These are phyloP conservation scores for Taphrina populina DNA, from an alignment of 1,139 yeast species.

Conservation along the genomic window DNA sequence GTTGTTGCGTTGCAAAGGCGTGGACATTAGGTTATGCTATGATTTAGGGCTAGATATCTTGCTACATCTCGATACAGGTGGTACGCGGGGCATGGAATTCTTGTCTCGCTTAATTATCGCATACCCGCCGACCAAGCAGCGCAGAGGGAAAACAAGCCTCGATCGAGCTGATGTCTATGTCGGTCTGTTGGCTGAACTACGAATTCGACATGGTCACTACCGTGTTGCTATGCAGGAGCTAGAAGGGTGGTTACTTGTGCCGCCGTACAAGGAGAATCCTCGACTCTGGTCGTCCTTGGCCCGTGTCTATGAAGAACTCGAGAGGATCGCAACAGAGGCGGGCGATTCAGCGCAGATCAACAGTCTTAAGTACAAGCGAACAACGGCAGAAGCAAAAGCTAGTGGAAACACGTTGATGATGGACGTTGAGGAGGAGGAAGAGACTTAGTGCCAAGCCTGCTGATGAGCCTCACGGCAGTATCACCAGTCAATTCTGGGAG, in stretches of 20 bases:
- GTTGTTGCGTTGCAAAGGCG: slow-evolving; percentile 23
- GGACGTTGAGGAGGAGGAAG: slow-evolving; percentile 3
- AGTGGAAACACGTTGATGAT: not conserved
- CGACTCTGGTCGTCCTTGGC: slow-evolving; percentile 13
- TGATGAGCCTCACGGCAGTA: no score
- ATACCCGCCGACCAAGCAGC: slow-evolving; percentile 24
- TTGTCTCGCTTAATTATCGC: slow-evolving; percentile 29
- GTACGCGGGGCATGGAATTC: slow-evolving; percentile 2
- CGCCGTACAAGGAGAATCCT: slow-evolving; percentile 23
- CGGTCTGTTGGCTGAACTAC: slow-evolving; percentile 1
- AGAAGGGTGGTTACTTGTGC: slow-evolving; percentile 25
- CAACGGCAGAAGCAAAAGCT: slow-evolving; percentile 9
- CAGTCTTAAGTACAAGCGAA: not conserved
- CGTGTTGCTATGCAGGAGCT: slow-evolving; percentile 19
- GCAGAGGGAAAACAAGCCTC: slow-evolving; percentile 10
- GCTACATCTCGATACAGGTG: slow-evolving; percentile 9
- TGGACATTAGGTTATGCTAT: slow-evolving; percentile 30
- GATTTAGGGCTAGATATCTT: slow-evolving; percentile 35
- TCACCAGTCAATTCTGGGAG: no score
- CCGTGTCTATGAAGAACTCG: slow-evolving; percentile 2
- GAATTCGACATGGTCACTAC: slow-evolving; percentile 6
- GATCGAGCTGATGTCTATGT: slow-evolving; percentile 26
- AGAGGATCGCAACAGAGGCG: not conserved
- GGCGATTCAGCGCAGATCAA: not conserved
- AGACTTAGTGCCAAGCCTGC: no score